These are phyloP conservation scores for Candida lessepsii DNA, from an alignment of 805 yeast species.

Conservation along the genomic window DNA sequence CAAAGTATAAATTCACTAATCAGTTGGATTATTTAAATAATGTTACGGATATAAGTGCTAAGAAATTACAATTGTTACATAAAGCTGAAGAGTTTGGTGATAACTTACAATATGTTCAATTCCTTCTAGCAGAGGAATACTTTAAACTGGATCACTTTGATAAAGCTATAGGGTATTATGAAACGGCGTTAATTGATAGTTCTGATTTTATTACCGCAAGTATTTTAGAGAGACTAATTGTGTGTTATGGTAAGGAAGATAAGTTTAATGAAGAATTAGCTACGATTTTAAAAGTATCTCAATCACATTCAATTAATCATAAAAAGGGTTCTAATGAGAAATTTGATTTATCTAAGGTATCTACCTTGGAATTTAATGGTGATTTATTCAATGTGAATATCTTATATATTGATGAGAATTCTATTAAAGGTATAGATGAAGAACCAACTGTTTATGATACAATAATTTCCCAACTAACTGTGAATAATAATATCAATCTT, in stretches of 20 bases:
- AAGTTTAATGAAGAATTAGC: conserved; percentile 2
- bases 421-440: conserved; percentile 8
- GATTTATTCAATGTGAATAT: conserved; percentile 13
- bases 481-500: conserved; percentile 13
- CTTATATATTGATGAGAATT: conserved; percentile 16
- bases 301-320: not conserved
- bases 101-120: conserved; percentile 5
- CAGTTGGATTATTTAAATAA: conserved; percentile 12
- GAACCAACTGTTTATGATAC: conserved; percentile 13
- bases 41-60: not conserved
- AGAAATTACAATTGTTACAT: conserved; percentile 9
- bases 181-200: conserved; percentile 1
- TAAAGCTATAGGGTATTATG: conserved; percentile 20
- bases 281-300: not conserved
- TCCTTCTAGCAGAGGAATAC: conserved; percentile 36
- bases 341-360: not conserved
- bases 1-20: not conserved
- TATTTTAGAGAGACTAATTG: conserved; percentile 7
- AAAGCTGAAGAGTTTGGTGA: conserved; percentile 4
- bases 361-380: not conserved
- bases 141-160: conserved; percentile 16
- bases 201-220: conserved; percentile 8
- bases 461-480: conserved; percentile 18
- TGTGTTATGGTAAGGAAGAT: conserved; percentile 6
- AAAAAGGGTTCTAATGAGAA: no score